Percentiles rank a stretch among this genome's conserved stretches.
phyloP scores from a whole-genome alignment of 352 stramenopile species.

The Globisporangium camurandrum region DNA sequence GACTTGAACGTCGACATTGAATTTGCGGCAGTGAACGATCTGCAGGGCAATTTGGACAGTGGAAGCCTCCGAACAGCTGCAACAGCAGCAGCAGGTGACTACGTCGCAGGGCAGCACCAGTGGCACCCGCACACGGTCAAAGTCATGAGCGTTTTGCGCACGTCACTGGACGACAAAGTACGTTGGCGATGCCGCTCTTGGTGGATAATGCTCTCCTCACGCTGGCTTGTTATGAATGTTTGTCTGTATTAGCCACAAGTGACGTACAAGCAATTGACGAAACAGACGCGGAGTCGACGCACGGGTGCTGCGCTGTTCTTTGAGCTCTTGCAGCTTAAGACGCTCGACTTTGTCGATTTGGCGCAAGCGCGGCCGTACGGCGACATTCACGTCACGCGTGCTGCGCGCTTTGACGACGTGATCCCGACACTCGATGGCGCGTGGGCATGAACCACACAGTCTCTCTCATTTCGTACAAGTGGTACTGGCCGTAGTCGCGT shows the following conservation, averaged over 20 bases:
- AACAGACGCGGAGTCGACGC: constrained; percentile 70
- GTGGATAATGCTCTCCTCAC: constrained; percentile 1
- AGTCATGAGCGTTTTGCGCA: constrained; percentile 86
- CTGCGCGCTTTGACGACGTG: constrained; percentile 54
- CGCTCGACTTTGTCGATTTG: constrained; percentile 95
- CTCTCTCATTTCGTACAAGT: too few species aligned
- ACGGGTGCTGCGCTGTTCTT: constrained; percentile 95
- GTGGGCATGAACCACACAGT: constrained; percentile 11
- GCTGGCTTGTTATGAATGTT: background rate
- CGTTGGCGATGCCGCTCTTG: constrained; percentile 1
- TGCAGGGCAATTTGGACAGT: constrained; percentile 56
- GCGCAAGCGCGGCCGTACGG: constrained; percentile 90
- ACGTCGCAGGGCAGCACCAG: constrained; percentile 82
- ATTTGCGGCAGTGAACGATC: constrained; percentile 67
- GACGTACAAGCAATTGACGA: constrained; percentile 82
- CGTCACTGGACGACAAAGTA: constrained; percentile 68
- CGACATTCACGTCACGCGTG: constrained; percentile 89
- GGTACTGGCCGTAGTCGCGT: too few species aligned
- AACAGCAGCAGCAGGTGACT: constrained; percentile 16
- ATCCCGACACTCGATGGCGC: constrained; percentile 73
- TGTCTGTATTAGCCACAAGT: constrained; percentile 55
- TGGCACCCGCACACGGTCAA: constrained; percentile 98
- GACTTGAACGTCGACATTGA: constrained; percentile 79
- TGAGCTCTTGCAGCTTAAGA: constrained; percentile 97
- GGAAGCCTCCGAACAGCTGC: constrained; percentile 15